Conservation (phyloP, 148 eudicot species). For the Vaccinium vitisidaea region DNA sequence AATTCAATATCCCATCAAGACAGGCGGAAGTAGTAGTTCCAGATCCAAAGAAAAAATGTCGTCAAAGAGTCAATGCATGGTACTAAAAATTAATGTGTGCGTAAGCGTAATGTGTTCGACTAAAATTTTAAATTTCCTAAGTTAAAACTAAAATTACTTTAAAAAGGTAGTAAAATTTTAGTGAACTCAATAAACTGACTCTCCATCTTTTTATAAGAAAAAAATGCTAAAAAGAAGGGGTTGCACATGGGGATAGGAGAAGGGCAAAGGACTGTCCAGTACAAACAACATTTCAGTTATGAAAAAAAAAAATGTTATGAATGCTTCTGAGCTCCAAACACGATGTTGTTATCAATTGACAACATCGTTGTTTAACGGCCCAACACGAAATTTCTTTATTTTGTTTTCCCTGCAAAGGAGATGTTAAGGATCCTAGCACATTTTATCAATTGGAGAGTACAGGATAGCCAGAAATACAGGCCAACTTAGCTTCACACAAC, state of each 20-base stretch:
- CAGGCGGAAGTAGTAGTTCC: not conserved
- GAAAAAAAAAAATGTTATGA: too few relatives aligned
- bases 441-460: too few relatives aligned
- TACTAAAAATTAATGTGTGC: not conserved
- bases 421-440: too few relatives aligned
- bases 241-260: not conserved
- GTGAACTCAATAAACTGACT: not conserved
- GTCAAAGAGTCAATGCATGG: not conserved
- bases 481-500: too few relatives aligned
- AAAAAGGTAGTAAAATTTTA: not conserved
- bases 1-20: conserved; percentile 11
- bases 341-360: too few relatives aligned
- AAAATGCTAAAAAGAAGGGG: not conserved
- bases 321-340: too few relatives aligned
- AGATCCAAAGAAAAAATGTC: not conserved
- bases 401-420: too few relatives aligned
- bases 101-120: not conserved
- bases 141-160: not conserved
- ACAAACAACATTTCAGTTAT: not conserved
- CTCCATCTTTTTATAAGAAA: not conserved
- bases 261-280: not conserved
- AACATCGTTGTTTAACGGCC: too few relatives aligned
- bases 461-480: too few relatives aligned
- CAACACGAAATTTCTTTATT: too few relatives aligned
- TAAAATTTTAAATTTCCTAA: not conserved